These are phyloP conservation scores for Neoboletus brunneissimus DNA, from an alignment of 768 basidiomycete genomes.

Conservation along the genomic window DNA sequence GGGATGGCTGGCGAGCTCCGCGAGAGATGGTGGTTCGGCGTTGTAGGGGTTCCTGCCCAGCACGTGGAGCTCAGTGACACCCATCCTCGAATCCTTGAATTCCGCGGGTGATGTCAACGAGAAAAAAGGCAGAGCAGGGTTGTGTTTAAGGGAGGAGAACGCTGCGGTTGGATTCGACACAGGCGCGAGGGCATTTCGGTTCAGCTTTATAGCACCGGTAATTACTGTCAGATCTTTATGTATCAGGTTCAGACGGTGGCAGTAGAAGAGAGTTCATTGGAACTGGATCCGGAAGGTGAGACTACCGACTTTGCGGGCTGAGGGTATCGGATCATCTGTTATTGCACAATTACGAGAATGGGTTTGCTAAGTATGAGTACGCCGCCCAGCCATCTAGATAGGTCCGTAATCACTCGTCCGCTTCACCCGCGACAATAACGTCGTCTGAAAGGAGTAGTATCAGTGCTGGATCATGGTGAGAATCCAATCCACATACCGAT, in stretches of 20 bases:
- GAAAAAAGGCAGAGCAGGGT: background rate
- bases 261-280: background rate
- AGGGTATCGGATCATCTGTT: background rate
- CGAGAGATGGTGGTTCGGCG: constrained; percentile 62
- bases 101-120: background rate
- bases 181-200: background rate
- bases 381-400: constrained; percentile 14
- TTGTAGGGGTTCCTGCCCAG: constrained; percentile 53
- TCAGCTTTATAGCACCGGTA: background rate
- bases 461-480: background rate
- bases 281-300: background rate
- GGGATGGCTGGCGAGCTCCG: constrained; percentile 44
- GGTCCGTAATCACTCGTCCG: constrained; percentile 51
- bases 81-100: constrained; percentile 15
- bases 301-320: no score
- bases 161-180: no score
- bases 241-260: background rate
- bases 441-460: constrained; percentile 51
- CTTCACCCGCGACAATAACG: constrained; percentile 70
- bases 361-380: constrained; percentile 15
- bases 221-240: background rate
- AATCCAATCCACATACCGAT: constrained; percentile 54
- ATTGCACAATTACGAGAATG: constrained; percentile 26
- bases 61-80: constrained; percentile 17
- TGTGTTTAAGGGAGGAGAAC: background rate